Evolutionary conservation across 495 filamentous ascomycete genomes (phyloP).

Genomic region (Penicillium steckii): DNA sequence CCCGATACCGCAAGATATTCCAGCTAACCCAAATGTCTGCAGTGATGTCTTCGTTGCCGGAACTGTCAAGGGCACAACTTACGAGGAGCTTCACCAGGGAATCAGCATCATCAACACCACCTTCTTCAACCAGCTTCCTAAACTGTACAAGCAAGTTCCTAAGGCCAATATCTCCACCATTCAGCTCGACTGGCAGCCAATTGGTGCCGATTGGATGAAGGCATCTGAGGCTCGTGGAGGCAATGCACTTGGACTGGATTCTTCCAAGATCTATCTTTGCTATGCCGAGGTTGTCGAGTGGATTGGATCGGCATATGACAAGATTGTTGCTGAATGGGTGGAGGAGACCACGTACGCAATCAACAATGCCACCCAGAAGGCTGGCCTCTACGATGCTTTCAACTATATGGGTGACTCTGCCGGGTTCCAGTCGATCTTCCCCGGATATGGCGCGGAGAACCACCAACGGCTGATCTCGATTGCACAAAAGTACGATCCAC

Average conservation of each 20-base stretch:
- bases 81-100: constrained; percentile 25
- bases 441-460: constrained; percentile 47
- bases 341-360: constrained; percentile 34
- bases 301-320: constrained; percentile 32
- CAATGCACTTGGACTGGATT: constrained; percentile 44
- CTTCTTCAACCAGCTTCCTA: constrained; percentile 33
- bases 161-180: constrained; percentile 33
- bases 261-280: constrained; percentile 33
- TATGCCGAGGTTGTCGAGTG: constrained; percentile 41
- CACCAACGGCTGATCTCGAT: constrained; percentile 32
- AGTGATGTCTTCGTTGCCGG: constrained; percentile 39
- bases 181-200: constrained; percentile 46
- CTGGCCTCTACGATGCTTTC: constrained; percentile 30
- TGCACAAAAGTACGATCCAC: constrained; percentile 49
- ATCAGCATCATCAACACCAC: constrained; percentile 39
- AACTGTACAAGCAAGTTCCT: constrained; percentile 29
- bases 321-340: constrained; percentile 30
- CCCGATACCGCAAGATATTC: neutral
- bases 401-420: constrained; percentile 36
- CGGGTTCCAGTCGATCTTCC: constrained; percentile 37
- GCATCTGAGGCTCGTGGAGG: constrained; percentile 30
- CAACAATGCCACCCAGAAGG: constrained; percentile 33
- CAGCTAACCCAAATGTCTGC: neutral
- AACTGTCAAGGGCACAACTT: constrained; percentile 33
- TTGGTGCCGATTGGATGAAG: constrained; percentile 40